phyloP scores from a whole-genome alignment of 768 basidiomycete genomes.

The Suillus discolor region DNA sequence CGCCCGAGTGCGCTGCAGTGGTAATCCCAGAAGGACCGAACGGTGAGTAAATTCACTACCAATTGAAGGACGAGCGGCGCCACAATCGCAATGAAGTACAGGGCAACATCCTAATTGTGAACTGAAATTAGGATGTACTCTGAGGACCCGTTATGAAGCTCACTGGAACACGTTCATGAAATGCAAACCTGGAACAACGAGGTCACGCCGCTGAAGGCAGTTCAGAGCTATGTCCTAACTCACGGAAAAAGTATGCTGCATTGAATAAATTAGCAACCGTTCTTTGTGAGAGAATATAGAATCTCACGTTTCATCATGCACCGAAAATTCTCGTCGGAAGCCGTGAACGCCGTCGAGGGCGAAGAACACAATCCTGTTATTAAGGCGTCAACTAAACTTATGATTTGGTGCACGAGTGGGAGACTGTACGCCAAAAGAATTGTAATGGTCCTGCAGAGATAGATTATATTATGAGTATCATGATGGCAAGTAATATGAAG shows the following conservation, averaged over 20 bases:
- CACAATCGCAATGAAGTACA: constrained; percentile 57
- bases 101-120: constrained; percentile 42
- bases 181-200: constrained; percentile 51
- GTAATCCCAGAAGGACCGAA: constrained; percentile 88
- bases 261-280: constrained; percentile 18
- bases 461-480: constrained; percentile 11
- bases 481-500: background rate
- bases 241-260: constrained; percentile 28
- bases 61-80: constrained; percentile 74
- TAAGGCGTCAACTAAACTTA: background rate
- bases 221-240: constrained; percentile 6
- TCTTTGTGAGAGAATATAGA: constrained; percentile 9
- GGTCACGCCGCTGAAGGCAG: constrained; percentile 11
- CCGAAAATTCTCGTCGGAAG: constrained; percentile 77
- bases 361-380: constrained; percentile 58
- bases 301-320: constrained; percentile 73
- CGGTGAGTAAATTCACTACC: constrained; percentile 66
- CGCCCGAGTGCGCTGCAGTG: constrained; percentile 64
- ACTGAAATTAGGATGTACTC: constrained; percentile 13
- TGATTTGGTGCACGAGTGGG: background rate
- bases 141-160: constrained; percentile 24
- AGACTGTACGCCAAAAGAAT: constrained; percentile 60
- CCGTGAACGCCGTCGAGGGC: constrained; percentile 67
- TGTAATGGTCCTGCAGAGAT: constrained; percentile 59
- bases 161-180: constrained; percentile 80